Conservation (phyloP, 768 basidiomycete species). For the Trametes cingulata region DNA sequence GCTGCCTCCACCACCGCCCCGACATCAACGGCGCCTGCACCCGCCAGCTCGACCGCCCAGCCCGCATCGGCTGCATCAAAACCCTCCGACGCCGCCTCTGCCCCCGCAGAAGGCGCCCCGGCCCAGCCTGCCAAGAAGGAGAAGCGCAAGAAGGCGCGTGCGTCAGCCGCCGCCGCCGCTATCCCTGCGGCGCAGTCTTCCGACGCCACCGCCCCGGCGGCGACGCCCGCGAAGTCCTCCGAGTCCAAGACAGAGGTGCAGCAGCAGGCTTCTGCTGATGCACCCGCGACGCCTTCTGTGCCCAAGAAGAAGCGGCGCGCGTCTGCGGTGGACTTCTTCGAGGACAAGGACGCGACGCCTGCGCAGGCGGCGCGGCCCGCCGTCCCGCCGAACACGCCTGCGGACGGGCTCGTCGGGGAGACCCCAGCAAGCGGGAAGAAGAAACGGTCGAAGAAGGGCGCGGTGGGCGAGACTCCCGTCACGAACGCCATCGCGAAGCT, state of each 20-base stretch:
- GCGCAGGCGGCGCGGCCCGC: constrained; percentile 4
- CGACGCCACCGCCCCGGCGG: constrained; percentile 10
- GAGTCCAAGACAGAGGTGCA: neutral
- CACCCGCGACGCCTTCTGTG: constrained; percentile 21
- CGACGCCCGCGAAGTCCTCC: neutral
- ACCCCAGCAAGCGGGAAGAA: constrained; percentile 24
- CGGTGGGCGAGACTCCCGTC: constrained; percentile 20
- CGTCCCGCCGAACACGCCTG: constrained; percentile 29
- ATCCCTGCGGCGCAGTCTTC: constrained; percentile 2
- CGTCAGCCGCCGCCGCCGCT: constrained; percentile 6
- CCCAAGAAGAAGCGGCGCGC: constrained; percentile 26
- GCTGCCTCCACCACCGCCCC: neutral
- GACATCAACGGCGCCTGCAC: neutral
- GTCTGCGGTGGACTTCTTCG: constrained; percentile 30
- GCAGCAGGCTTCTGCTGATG: constrained; percentile 1
- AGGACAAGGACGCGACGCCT: constrained; percentile 22
- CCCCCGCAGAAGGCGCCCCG: neutral
- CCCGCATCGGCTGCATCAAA: neutral
- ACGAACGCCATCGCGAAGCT: constrained; percentile 21
- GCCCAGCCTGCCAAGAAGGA: constrained; percentile 18
- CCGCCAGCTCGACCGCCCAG: neutral
- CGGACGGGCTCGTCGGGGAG: constrained; percentile 21
- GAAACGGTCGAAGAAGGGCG: constrained; percentile 19
- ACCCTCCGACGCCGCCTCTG: neutral
- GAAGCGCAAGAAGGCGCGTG: constrained; percentile 22